Evolutionary conservation across 2,329 filamentous ascomycete genomes (phyloP), one percentile per base, ranked within the genome.

Genomic region (Escovopsis sp.): DNA sequence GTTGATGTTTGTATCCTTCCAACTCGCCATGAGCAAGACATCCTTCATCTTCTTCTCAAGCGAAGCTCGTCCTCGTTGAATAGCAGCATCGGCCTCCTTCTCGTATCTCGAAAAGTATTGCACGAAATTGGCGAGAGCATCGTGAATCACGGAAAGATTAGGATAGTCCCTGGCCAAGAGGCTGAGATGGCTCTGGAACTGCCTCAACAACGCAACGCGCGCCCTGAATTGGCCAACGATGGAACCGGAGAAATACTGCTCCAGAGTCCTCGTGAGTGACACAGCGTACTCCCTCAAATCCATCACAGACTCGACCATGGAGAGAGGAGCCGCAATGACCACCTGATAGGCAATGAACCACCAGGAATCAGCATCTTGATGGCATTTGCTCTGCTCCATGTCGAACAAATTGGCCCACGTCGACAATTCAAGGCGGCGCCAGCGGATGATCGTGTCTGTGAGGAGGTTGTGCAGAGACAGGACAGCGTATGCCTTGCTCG

Each of bases 291-390:
- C 59, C 33, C 67, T 64, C 44, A 93, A 62, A 38, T 79, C 73
- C 19, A 73, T 62, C 1, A 67, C 70, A 23, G 72, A 69, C 44
- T 76, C 69, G 1, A 73, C 66, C 46, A 89, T 70, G 18, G 75
- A 72, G 42, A 85, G 67, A 0, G 88, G 82, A 9, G 80, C 81
- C 3, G 79, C 81, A 51, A 98, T 73, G 36, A 94, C 76, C 4
- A 82, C 85, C 60, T 96, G 86, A 54, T 95, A 98, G 1, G 89
- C 87, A 46, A 96, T 73, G 53, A 95, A 98, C 81, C 88, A 98
- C 91, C 91, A 98, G 12, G 82, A 81, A 52, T 79, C 80, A 3
- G 89, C 87, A 54, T 86, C 81, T 39, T 85, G 74, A 19, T 80
- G 69, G 52, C 80, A 87, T 53, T 82, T 86, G 42, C 75, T 70